Percentiles rank a stretch among this genome's conserved stretches.
These are phyloP conservation scores for Pseudomonodictys pantanalensis DNA, from an alignment of 495 filamentous ascomycete species.

Conservation along the genomic window DNA sequence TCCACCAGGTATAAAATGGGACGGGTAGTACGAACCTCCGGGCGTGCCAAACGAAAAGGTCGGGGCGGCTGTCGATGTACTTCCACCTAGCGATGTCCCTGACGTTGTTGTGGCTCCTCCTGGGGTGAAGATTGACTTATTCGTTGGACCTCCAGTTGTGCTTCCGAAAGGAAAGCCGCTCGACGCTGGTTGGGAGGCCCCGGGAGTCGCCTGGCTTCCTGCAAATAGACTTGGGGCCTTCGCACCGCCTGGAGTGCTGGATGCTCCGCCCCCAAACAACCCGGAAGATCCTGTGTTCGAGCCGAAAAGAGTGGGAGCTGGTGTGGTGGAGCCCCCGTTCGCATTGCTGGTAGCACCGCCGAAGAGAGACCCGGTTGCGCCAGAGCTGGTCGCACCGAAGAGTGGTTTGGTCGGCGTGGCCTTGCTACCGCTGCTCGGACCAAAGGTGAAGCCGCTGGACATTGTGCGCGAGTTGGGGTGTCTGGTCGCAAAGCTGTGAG, in stretches of 20 bases:
- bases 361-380: constrained; percentile 11
- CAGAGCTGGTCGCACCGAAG: constrained; percentile 12
- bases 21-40: background rate
- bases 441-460: constrained; percentile 20
- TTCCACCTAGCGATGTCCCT: background rate
- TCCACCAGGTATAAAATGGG: background rate
- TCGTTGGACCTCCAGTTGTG: background rate
- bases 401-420: constrained; percentile 18
- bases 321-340: constrained; percentile 6
- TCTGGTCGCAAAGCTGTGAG: background rate
- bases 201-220: constrained; percentile 2
- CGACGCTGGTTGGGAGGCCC: constrained; percentile 9
- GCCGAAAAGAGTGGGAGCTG: constrained; percentile 8
- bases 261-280: constrained; percentile 2
- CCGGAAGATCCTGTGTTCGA: background rate
- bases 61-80: constrained; percentile 10
- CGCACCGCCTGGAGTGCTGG: constrained; percentile 17
- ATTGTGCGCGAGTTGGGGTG: background rate
- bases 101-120: background rate
- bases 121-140: background rate
- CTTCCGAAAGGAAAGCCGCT: background rate
- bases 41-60: constrained; percentile 3
- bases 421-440: background rate
- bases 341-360: constrained; percentile 13
- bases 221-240: constrained; percentile 16